Evolutionary conservation across 768 basidiomycete genomes (phyloP).

Genomic region (Lentinula boryana): DNA sequence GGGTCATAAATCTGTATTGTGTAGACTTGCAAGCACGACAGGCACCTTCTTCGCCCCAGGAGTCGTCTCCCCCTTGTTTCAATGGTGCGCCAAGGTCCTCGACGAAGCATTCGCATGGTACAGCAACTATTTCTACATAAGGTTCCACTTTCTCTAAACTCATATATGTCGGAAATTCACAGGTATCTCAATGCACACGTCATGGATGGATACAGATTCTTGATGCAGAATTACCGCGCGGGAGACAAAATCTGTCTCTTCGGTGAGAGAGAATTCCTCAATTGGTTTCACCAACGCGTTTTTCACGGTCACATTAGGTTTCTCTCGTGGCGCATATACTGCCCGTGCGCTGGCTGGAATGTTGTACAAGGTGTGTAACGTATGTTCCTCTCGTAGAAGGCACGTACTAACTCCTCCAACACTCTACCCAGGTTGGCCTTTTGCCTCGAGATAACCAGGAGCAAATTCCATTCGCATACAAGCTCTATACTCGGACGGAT

Average conservation of each 20-base stretch:
- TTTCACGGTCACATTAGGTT: not conserved
- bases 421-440: conserved; percentile 54
- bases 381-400: not conserved
- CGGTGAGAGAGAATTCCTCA: not conserved
- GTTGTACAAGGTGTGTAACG: conserved; percentile 50
- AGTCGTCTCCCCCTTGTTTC: conserved; percentile 55
- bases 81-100: conserved; percentile 51
- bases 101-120: conserved; percentile 75
- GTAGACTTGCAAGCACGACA: conserved; percentile 11
- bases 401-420: not conserved
- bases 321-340: conserved; percentile 37
- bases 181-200: conserved; percentile 49
- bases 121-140: conserved; percentile 8
- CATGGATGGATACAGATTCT: conserved; percentile 64
- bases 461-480: conserved; percentile 71
- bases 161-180: not conserved
- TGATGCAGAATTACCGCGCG: conserved; percentile 71
- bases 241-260: conserved; percentile 68
- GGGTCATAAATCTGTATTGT: conserved; percentile 22
- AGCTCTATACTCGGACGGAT: conserved; percentile 56
- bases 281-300: not conserved
- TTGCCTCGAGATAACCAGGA: conserved; percentile 62
- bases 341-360: conserved; percentile 72
- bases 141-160: not conserved
- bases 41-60: conserved; percentile 57